phyloP scores from a whole-genome alignment of 768 basidiomycete species.

The Amanita molliuscula region DNA sequence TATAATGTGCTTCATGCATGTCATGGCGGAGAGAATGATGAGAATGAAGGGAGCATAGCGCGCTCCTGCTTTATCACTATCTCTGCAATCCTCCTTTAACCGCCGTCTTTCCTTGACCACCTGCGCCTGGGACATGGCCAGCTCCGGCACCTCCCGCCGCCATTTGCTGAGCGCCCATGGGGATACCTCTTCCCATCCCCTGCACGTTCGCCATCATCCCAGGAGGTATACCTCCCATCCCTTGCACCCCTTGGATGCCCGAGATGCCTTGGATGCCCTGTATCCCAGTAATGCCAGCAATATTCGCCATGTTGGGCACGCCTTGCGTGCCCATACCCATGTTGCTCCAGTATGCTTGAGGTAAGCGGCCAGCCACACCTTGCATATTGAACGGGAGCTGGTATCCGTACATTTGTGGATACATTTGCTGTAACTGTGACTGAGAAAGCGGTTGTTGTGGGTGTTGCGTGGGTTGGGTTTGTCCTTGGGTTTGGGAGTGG shows the following conservation, averaged over 20 bases:
- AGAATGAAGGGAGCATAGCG: not conserved
- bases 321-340: not conserved
- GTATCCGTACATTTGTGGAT: conserved; percentile 10
- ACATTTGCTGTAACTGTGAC: conserved; percentile 11
- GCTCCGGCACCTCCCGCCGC: not conserved
- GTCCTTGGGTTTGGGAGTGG: not conserved
- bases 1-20: not conserved
- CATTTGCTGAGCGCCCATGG: conserved; percentile 7
- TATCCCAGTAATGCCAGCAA: not conserved
- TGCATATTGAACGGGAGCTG: conserved; percentile 4
- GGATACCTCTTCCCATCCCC: conserved; percentile 8
- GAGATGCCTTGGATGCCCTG: not conserved
- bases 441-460: conserved; percentile 10
- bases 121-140: not conserved
- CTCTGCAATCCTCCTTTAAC: conserved; percentile 4
- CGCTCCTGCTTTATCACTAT: not conserved
- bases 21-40: not conserved
- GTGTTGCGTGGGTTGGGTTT: conserved; percentile 3
- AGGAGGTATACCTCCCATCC: conserved; percentile 5
- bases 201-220: conserved; percentile 5
- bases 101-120: conserved; percentile 3
- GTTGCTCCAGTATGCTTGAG: not conserved
- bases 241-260: conserved; percentile 2
- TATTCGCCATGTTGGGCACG: not conserved
- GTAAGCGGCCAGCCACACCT: not conserved